Evolutionary conservation across 345 rosid species (phyloP).

Genomic region (Kernera saxatilis): DNA sequence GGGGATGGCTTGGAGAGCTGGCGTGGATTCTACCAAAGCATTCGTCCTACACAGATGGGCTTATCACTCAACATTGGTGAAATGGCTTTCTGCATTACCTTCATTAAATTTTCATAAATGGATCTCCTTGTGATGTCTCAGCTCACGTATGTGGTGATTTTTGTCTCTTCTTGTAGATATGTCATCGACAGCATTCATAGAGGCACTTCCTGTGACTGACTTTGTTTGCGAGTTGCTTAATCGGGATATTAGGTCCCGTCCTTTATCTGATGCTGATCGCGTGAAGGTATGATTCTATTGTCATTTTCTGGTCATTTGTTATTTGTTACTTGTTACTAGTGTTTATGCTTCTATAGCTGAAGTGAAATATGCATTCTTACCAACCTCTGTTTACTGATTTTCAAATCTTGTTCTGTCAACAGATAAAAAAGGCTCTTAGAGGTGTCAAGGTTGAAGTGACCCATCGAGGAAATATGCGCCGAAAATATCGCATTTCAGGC

Average conservation of each 20-base stretch:
- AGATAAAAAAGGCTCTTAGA: constrained; percentile 92
- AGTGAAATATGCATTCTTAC: not conserved
- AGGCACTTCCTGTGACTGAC: constrained; percentile 72
- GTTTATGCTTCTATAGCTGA: not conserved
- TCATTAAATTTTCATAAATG: not conserved
- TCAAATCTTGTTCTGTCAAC: constrained; percentile 4
- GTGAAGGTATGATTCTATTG: constrained; percentile 54
- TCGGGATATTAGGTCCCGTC: constrained; percentile 67
- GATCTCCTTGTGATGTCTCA: not conserved
- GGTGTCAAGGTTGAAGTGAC: constrained; percentile 94
- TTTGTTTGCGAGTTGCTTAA: constrained; percentile 65
- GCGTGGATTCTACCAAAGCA: constrained; percentile 98
- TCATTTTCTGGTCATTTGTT: not conserved
- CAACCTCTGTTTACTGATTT: not conserved
- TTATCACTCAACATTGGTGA: constrained; percentile 80
- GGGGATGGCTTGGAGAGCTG: constrained; percentile 97
- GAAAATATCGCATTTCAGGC: constrained; percentile 90
- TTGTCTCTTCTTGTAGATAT: constrained; percentile 51
- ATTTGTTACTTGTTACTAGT: not conserved
- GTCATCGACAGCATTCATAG: constrained; percentile 97
- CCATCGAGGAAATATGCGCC: constrained; percentile 90
- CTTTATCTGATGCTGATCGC: constrained; percentile 87
- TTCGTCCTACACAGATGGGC: constrained; percentile 97
- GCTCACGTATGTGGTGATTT: not conserved
- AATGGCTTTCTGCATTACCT: not conserved